These are phyloP conservation scores for Pseudocercospora macadamiae DNA, from an alignment of 2,329 filamentous ascomycete genomes.

Conservation along the genomic window DNA sequence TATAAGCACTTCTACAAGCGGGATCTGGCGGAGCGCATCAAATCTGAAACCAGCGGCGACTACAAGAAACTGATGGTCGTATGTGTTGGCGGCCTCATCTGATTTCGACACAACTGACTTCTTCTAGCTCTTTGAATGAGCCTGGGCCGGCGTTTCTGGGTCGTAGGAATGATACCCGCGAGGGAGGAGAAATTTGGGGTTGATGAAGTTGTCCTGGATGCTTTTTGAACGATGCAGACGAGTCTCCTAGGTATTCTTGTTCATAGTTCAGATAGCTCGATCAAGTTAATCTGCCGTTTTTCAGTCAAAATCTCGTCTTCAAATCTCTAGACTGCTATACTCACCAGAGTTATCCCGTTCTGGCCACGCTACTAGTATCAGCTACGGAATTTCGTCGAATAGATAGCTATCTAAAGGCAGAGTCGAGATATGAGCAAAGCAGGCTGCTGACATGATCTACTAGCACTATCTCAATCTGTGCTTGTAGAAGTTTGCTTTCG, in stretches of 20 bases:
- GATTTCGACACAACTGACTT: slow-evolving; percentile 19
- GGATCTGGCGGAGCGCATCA: slow-evolving; percentile 70
- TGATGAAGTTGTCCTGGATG: not conserved
- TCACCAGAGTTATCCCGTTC: too few relatives aligned
- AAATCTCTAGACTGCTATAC: too few relatives aligned
- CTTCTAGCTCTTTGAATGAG: slow-evolving; percentile 27
- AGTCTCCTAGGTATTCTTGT: slow-evolving; percentile 4
- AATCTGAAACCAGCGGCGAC: slow-evolving; percentile 77
- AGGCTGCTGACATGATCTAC: too few relatives aligned
- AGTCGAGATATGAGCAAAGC: too few relatives aligned
- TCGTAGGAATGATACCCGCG: slow-evolving; percentile 20
- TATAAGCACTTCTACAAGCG: slow-evolving; percentile 72
- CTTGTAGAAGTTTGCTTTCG: too few relatives aligned
- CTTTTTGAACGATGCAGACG: not conserved
- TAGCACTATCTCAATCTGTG: too few relatives aligned
- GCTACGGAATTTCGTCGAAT: too few relatives aligned
- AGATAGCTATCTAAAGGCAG: too few relatives aligned
- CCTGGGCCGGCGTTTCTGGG: slow-evolving; percentile 6
- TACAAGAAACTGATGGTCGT: slow-evolving; percentile 78
- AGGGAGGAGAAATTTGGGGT: not conserved
- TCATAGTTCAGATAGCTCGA: not conserved
- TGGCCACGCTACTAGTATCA: too few relatives aligned
- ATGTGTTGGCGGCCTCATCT: slow-evolving; percentile 26
- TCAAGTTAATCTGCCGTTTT: not conserved
- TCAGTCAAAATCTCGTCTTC: too few relatives aligned